Conservation (phyloP, 495 filamentous ascomycete genomes). For the Penicillium arizonense region DNA sequence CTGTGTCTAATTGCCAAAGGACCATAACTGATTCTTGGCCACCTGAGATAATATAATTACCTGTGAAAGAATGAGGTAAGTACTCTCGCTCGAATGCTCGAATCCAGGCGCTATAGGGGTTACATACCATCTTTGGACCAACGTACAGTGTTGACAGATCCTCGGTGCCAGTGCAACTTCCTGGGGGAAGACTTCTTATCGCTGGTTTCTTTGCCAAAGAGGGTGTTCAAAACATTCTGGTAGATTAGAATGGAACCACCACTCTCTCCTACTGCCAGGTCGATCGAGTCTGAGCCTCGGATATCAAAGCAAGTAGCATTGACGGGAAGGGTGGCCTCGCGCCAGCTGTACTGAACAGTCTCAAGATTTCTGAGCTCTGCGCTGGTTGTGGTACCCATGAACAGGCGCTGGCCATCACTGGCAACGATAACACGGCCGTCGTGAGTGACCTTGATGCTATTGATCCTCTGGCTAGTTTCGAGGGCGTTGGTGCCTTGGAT, state of each 20-base stretch:
- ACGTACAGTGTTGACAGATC: slow-evolving; percentile 73
- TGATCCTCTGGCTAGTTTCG: slow-evolving; percentile 30
- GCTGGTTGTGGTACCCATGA: slow-evolving; percentile 28
- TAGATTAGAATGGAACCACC: slow-evolving; percentile 77
- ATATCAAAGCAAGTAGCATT: slow-evolving; percentile 35
- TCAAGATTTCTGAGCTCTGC: slow-evolving; percentile 9
- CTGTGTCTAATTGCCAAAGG: slow-evolving; percentile 93
- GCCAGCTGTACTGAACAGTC: slow-evolving; percentile 48
- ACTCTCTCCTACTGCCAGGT: slow-evolving; percentile 73
- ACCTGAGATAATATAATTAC: slow-evolving; percentile 94
- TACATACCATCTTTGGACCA: slow-evolving; percentile 86
- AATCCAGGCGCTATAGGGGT: neutral
- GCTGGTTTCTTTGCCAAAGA: slow-evolving; percentile 40
- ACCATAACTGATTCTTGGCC: slow-evolving; percentile 88
- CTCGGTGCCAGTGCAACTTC: slow-evolving; percentile 88
- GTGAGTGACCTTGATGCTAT: slow-evolving; percentile 27
- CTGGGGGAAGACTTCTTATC: slow-evolving; percentile 42
- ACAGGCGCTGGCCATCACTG: slow-evolving; percentile 32
- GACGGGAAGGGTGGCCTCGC: slow-evolving; percentile 40
- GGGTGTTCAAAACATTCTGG: slow-evolving; percentile 62
- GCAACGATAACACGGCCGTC: slow-evolving; percentile 36
- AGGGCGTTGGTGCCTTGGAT: slow-evolving; percentile 21
- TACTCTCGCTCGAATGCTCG: neutral
- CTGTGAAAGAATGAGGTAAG: slow-evolving; percentile 40
- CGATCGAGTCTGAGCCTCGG: slow-evolving; percentile 40